Evolutionary conservation across 345 rosid species (phyloP), one percentile per base, ranked within the genome.

Genomic region (Boechera retrofracta): DNA sequence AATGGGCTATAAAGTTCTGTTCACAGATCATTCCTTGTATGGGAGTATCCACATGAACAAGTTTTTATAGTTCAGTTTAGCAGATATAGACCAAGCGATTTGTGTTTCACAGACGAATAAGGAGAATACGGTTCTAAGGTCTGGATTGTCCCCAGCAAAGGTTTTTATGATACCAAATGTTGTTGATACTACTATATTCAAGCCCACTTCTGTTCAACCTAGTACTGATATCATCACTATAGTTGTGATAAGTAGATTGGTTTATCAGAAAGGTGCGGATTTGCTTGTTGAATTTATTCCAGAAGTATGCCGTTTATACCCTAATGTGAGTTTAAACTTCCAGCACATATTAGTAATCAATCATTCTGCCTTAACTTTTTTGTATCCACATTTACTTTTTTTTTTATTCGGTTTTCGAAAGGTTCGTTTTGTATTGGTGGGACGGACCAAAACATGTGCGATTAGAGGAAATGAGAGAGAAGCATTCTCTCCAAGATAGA

Each of bases 41-140:
- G 99, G 99, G 69, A 95, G 97, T 80, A 90, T 92, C 75, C 94
- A 95, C 79, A 95, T 95, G 99, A 95, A 95, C 76, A 92, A 94
- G 83, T 96, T 90, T 6, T 81, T 92, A 81, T 96, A 92, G 80
- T 95, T 92, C 64, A 92, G 90, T 81, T 85, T 92, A 71, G 99
- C 99, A 15, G 99, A 95, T 55, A 91, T 95, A 79, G 92, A 90
- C 64, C 96, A 91, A 79, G 98, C 98, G 15, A 92, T 92, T 38
- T 92, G 97, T 83, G 98, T 95, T 82, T 95, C 99, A 24, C 98
- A 95, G 64, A 92, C 97, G 7, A 92, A 94, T 77, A 95, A 95
- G 82, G 99, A 95, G 83, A 95, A 95, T 66, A 95, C 99, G 1
- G 97, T 92, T 77, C 70, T 95, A 24, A 79, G 96, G 18, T 95